Evolutionary conservation across 2,329 filamentous ascomycete genomes (phyloP).

Genomic region (Diaporthe longicolla): DNA sequence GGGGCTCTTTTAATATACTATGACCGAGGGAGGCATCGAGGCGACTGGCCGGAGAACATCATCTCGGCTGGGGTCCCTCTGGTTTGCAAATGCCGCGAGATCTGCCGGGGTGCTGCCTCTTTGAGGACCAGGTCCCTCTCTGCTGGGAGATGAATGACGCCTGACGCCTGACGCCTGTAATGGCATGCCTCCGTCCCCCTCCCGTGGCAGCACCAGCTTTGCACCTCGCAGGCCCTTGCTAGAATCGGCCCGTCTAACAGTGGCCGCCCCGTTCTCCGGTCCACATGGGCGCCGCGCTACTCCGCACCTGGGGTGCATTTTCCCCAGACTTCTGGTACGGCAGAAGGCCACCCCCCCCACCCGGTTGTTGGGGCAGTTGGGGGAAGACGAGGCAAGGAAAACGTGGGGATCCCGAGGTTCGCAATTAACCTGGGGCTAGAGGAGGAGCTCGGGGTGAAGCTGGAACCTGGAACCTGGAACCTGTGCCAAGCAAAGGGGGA

Average conservation of each 20-base stretch:
- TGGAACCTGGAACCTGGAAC: too few species aligned
- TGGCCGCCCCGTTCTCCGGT: conserved; percentile 20
- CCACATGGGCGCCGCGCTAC: conserved; percentile 16
- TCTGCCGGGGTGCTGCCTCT: conserved; percentile 16
- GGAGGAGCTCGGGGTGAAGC: background rate
- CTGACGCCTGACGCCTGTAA: too few species aligned
- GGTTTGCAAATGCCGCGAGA: conserved; percentile 7
- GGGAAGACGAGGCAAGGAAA: background rate
- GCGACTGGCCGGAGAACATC: background rate
- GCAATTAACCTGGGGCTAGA: conserved; percentile 1
- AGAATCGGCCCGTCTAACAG: conserved; percentile 19
- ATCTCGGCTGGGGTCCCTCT: background rate
- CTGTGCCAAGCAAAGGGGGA: background rate
- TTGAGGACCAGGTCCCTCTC: background rate
- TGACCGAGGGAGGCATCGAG: background rate
- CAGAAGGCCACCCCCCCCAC: conserved; percentile 2
- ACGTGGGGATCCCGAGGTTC: conserved; percentile 19
- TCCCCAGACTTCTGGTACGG: conserved; percentile 28
- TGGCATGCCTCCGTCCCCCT: background rate
- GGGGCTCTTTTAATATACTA: conserved; percentile 1
- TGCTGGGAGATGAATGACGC: background rate
- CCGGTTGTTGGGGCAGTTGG: background rate
- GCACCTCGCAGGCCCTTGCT: background rate
- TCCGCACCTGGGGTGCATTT: conserved; percentile 24
- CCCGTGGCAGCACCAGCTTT: background rate